Conservation (phyloP, 345 rosid genomes). For the Arabidopsis arenosa region DNA sequence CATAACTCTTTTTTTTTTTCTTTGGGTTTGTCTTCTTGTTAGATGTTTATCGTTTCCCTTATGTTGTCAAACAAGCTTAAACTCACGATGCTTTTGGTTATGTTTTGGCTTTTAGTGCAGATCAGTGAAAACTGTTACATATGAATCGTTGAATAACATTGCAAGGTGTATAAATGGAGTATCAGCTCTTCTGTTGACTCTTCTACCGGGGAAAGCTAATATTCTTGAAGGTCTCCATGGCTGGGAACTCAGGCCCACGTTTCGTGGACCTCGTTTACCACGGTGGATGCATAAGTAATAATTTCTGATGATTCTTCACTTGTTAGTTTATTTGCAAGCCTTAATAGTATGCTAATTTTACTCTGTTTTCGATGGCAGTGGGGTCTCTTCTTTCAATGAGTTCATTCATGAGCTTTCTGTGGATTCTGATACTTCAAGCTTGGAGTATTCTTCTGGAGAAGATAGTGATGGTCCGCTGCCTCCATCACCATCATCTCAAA, state of each 20-base stretch:
- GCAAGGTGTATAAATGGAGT: slow-evolving; percentile 85
- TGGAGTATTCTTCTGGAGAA: slow-evolving; percentile 79
- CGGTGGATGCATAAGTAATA: slow-evolving; percentile 94
- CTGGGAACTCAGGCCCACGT: slow-evolving; percentile 94
- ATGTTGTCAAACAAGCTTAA: not conserved
- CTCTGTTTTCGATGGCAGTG: slow-evolving; percentile 53
- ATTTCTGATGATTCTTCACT: not conserved
- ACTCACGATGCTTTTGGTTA: slow-evolving; percentile 27
- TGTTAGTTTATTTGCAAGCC: not conserved
- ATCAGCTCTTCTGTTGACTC: slow-evolving; percentile 72
- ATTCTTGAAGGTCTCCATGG: slow-evolving; percentile 93
- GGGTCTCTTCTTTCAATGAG: slow-evolving; percentile 93
- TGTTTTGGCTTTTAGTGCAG: slow-evolving; percentile 63
- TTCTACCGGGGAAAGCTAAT: slow-evolving; percentile 79
- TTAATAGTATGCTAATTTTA: slow-evolving; percentile 4
- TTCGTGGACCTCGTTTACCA: slow-evolving; percentile 91
- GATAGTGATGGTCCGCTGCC: slow-evolving; percentile 71
- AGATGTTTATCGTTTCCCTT: not conserved
- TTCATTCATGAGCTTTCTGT: slow-evolving; percentile 86
- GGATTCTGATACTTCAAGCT: slow-evolving; percentile 77
- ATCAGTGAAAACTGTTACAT: slow-evolving; percentile 89
- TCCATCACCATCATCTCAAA: slow-evolving; percentile 71
- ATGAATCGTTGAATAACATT: slow-evolving; percentile 80
- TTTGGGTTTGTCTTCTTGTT: slow-evolving; percentile 16
- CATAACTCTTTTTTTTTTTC: not conserved